phyloP scores from a whole-genome alignment of 441 rosid genomes.

The Gossypium lobatum region DNA sequence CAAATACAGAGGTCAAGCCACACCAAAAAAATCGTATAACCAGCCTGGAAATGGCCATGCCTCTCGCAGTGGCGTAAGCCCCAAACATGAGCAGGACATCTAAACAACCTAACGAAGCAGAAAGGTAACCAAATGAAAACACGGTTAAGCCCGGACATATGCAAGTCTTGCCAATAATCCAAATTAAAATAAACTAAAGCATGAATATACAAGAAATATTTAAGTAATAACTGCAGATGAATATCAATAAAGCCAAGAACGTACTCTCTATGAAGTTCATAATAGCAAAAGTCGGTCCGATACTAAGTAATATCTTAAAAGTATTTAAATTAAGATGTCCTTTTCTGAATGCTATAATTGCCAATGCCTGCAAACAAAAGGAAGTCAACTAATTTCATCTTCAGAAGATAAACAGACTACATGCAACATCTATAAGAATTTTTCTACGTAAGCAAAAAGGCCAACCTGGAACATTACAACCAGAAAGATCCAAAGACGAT shows the following conservation, averaged over 20 bases:
- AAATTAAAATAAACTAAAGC: constrained; percentile 10
- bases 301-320: constrained; percentile 77
- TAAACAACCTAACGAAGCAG: constrained; percentile 54
- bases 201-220: neutral
- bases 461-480: constrained; percentile 92
- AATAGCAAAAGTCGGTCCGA: constrained; percentile 84
- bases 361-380: constrained; percentile 55
- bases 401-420: constrained; percentile 17
- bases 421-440: constrained; percentile 7
- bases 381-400: constrained; percentile 11
- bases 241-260: constrained; percentile 14
- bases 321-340: constrained; percentile 59
- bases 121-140: constrained; percentile 20
- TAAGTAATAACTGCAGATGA: constrained; percentile 16
- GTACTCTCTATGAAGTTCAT: constrained; percentile 93
- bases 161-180: neutral
- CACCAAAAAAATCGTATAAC: constrained; percentile 91
- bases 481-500: constrained; percentile 97
- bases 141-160: constrained; percentile 1
- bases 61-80: constrained; percentile 88
- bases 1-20: constrained; percentile 66
- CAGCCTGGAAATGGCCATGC: constrained; percentile 98
- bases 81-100: constrained; percentile 96
- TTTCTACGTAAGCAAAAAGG: constrained; percentile 19
- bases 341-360: constrained; percentile 81